phyloP scores from a whole-genome alignment of 768 basidiomycete genomes.

The Termitomyces sp. region DNA sequence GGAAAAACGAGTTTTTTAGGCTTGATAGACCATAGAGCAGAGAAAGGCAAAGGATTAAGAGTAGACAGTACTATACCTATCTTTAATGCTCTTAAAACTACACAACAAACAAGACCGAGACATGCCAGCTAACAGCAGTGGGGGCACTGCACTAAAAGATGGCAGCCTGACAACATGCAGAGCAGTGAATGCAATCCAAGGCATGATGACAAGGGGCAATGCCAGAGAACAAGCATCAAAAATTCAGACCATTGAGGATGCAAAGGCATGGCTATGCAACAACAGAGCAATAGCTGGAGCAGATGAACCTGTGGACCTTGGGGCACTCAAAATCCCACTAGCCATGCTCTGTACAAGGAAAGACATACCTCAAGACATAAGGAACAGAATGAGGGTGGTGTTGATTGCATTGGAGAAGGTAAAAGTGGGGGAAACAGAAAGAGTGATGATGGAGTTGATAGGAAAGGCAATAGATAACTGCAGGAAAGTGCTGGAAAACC shows the following conservation, averaged over 20 bases:
- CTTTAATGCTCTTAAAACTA: not conserved
- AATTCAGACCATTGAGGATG: not conserved
- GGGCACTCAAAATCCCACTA: not conserved
- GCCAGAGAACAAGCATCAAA: not conserved
- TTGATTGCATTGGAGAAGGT: not conserved
- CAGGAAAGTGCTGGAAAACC: not conserved
- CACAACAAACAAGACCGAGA: not conserved
- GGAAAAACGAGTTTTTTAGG: not conserved
- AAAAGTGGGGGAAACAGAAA: not conserved
- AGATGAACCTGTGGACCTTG: not conserved
- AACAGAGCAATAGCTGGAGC: not conserved
- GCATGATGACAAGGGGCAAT: not conserved
- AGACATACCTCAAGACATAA: not conserved
- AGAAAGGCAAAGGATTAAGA: not conserved
- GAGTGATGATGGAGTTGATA: not conserved
- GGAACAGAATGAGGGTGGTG: not conserved
- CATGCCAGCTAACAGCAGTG: not conserved
- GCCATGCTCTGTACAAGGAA: not conserved
- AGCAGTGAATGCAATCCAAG: not conserved
- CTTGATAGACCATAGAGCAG: not conserved
- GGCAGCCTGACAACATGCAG: not conserved
- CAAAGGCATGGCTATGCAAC: not conserved
- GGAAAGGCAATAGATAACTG: not conserved
- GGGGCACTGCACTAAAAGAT: not conserved
- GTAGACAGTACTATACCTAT: not conserved